phyloP scores from a whole-genome alignment of 257 asterid genomes.

The Solanum clarkiae region DNA sequence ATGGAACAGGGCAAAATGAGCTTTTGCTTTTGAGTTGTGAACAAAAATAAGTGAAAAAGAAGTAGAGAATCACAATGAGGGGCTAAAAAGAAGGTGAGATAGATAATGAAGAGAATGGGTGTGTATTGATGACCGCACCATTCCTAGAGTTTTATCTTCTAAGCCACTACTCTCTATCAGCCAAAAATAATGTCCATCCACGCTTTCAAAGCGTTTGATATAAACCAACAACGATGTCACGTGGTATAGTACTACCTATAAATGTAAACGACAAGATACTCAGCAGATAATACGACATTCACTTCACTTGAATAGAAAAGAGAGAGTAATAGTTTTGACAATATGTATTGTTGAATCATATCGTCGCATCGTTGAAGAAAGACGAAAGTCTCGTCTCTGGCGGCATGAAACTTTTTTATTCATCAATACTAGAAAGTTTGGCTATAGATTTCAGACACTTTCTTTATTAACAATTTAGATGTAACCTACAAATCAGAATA shows the following conservation, averaged over 20 bases:
- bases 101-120: neutral
- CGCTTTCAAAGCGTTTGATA: neutral
- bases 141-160: neutral
- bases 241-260: neutral
- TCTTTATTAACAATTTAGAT: neutral
- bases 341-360: no score
- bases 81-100: neutral
- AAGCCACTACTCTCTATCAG: neutral
- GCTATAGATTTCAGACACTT: no score
- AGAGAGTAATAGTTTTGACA: no score
- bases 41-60: neutral
- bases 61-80: neutral
- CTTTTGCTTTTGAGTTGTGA: neutral
- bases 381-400: no score
- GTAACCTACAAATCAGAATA: neutral
- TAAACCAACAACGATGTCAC: neutral
- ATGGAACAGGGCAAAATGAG: neutral
- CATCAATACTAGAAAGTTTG: no score
- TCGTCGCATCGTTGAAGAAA: no score
- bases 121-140: slow-evolving; percentile 17
- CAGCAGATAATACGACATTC: no score
- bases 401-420: no score
- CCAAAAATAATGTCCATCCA: neutral
- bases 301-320: no score
- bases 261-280: no score